phyloP scores from a whole-genome alignment of 2,329 filamentous ascomycete genomes.

The Daldinia eschscholtzii region DNA sequence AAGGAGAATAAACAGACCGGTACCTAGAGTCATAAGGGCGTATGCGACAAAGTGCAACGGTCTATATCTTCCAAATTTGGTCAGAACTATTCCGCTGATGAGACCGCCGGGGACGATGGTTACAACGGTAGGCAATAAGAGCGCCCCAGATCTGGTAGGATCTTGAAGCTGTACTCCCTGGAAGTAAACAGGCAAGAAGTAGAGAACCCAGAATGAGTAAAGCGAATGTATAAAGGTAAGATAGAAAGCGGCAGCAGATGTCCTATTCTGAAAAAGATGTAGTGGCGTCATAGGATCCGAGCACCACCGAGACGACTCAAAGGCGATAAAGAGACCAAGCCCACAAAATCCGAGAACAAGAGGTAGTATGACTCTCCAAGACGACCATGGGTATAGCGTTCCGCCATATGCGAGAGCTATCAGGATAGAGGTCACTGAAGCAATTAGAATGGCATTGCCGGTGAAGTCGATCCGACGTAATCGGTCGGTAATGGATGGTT shows the following conservation, averaged over 20 bases:
- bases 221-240: conserved; percentile 56
- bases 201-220: conserved; percentile 54
- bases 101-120: conserved; percentile 50
- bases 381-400: conserved; percentile 31
- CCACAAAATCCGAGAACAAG: conserved; percentile 57
- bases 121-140: conserved; percentile 45
- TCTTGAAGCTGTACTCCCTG: conserved; percentile 71
- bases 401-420: conserved; percentile 33
- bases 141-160: conserved; percentile 71
- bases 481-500: conserved; percentile 19
- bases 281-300: conserved; percentile 57
- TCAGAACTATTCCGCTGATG: conserved; percentile 50
- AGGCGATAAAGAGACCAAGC: conserved; percentile 53
- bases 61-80: conserved; percentile 53
- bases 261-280: conserved; percentile 60
- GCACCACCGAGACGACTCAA: conserved; percentile 47
- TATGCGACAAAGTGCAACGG: conserved; percentile 55
- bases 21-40: conserved; percentile 55
- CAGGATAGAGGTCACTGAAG: conserved; percentile 25
- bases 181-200: conserved; percentile 65
- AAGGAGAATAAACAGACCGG: conserved; percentile 59
- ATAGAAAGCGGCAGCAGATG: conserved; percentile 50
- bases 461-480: conserved; percentile 42
- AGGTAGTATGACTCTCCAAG: conserved; percentile 52
- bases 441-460: conserved; percentile 40